A percentile compares a stretch with the other conserved stretches of the same genome.
These are phyloP conservation scores for Colletotrichum destructivum DNA, from an alignment of 2,329 filamentous ascomycete species.

Conservation along the genomic window DNA sequence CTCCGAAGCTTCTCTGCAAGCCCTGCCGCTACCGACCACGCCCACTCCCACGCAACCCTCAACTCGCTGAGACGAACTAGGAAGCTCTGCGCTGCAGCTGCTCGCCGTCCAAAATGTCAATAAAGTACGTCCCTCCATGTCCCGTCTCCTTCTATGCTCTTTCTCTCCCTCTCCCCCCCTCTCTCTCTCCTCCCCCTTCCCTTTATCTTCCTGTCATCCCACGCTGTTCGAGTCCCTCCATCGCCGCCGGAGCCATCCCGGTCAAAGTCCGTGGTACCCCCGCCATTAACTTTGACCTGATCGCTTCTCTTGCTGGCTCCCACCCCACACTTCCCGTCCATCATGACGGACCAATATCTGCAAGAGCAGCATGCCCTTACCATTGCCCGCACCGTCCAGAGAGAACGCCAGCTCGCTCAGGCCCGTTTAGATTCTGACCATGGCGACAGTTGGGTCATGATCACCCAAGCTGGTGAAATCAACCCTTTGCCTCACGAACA, in stretches of 20 bases:
- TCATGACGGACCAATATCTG: constrained; percentile 60
- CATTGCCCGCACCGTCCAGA: constrained; percentile 56
- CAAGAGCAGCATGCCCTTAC: constrained; percentile 62
- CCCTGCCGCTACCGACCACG: constrained; percentile 43
- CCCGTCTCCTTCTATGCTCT: constrained; percentile 27
- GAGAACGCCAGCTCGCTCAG: constrained; percentile 46
- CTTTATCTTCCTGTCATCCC: constrained; percentile 25
- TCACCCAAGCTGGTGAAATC: constrained; percentile 80
- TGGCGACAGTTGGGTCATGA: constrained; percentile 87
- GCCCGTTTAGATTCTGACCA: constrained; percentile 66
- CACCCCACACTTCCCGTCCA: constrained; percentile 40
- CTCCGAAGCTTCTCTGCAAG: constrained; percentile 44
- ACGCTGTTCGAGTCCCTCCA: constrained; percentile 34
- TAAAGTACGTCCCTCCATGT: constrained; percentile 64
- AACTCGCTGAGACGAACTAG: constrained; percentile 43
- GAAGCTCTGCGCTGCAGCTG: constrained; percentile 43
- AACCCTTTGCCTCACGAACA: constrained; percentile 89
- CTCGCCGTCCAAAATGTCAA: constrained; percentile 60
- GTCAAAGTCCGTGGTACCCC: constrained; percentile 38
- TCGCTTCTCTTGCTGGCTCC: constrained; percentile 34
- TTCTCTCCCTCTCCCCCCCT: background rate
- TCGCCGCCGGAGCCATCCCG: constrained; percentile 40
- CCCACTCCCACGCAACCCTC: constrained; percentile 43
- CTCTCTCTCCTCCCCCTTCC: background rate
- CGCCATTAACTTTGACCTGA: constrained; percentile 34